Conservation (phyloP, 176 grass and related monocot genomes). For the Olyra latifolia region DNA sequence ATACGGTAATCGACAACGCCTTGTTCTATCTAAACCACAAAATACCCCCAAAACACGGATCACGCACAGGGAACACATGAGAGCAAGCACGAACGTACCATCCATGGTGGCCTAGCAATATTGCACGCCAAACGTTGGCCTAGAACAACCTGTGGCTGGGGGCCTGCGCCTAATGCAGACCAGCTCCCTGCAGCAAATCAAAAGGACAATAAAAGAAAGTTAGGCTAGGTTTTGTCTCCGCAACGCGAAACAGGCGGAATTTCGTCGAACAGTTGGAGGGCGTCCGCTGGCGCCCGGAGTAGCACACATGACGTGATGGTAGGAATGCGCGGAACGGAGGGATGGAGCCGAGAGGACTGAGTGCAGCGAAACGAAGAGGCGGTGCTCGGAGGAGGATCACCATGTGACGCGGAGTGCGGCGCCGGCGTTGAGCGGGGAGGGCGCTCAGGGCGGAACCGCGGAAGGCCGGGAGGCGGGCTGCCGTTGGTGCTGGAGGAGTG, state of each 20-base stretch:
- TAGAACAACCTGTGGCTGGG: background rate
- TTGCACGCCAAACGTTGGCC: background rate
- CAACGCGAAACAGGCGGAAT: background rate
- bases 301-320: too few relatives aligned
- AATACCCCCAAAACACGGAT: background rate
- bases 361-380: too few relatives aligned
- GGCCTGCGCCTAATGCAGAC: background rate
- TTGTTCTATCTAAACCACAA: background rate
- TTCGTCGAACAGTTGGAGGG: too few relatives aligned
- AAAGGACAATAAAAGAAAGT: background rate
- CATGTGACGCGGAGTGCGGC: too few relatives aligned
- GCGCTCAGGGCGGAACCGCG: too few relatives aligned
- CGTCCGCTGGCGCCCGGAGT: too few relatives aligned
- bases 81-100: conserved; percentile 7
- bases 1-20: background rate
- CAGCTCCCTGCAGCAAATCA: conserved; percentile 32
- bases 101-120: conserved; percentile 38
- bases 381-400: too few relatives aligned
- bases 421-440: too few relatives aligned
- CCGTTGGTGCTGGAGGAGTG: too few relatives aligned
- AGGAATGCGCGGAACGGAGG: too few relatives aligned
- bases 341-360: too few relatives aligned
- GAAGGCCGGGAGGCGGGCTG: too few relatives aligned
- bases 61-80: background rate
- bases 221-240: background rate